Evolutionary conservation across 2,329 filamentous ascomycete genomes (phyloP).

Genomic region (Talaromyces albobiverticillius): DNA sequence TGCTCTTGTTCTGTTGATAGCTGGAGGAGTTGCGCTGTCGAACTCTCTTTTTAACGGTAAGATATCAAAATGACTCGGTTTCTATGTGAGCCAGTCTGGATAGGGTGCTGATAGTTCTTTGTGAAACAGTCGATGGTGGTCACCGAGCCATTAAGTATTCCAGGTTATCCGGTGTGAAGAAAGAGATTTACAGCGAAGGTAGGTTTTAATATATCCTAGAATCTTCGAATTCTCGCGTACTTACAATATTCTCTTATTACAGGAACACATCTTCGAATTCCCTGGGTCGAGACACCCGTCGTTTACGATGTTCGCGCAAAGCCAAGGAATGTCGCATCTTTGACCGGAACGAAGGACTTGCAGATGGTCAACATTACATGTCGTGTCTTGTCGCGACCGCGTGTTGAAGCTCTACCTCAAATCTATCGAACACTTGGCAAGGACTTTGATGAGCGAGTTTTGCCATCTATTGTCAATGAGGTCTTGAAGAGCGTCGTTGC

Average conservation of each 20-base stretch:
- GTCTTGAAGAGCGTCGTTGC: conserved; percentile 98
- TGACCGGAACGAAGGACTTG: conserved; percentile 97
- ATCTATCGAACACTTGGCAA: conserved; percentile 94
- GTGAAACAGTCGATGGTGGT: conserved; percentile 77
- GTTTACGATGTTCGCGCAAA: conserved; percentile 98
- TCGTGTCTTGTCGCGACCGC: conserved; percentile 91
- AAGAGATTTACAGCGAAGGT: conserved; percentile 97
- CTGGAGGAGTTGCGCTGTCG: conserved; percentile 40
- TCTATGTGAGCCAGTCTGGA: neutral
- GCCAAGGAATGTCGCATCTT: conserved; percentile 91
- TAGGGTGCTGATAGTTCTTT: neutral
- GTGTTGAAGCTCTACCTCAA: conserved; percentile 83
- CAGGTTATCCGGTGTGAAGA: conserved; percentile 84
- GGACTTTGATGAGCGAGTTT: conserved; percentile 94
- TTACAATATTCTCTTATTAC: conserved; percentile 11
- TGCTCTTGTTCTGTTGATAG: conserved; percentile 52
- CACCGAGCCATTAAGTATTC: conserved; percentile 99
- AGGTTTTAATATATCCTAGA: conserved; percentile 16
- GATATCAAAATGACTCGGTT: conserved; percentile 1
- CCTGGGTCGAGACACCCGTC: conserved; percentile 96
- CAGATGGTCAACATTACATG: conserved; percentile 99
- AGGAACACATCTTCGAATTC: conserved; percentile 91
- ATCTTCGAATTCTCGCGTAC: neutral
- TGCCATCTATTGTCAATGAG: conserved; percentile 98
- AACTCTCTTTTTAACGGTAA: conserved; percentile 69